Percentiles rank a stretch among this genome's conserved stretches.
Evolutionary conservation across 2,329 filamentous ascomycete genomes (phyloP).

Genomic region (Fusarium irregulare): DNA sequence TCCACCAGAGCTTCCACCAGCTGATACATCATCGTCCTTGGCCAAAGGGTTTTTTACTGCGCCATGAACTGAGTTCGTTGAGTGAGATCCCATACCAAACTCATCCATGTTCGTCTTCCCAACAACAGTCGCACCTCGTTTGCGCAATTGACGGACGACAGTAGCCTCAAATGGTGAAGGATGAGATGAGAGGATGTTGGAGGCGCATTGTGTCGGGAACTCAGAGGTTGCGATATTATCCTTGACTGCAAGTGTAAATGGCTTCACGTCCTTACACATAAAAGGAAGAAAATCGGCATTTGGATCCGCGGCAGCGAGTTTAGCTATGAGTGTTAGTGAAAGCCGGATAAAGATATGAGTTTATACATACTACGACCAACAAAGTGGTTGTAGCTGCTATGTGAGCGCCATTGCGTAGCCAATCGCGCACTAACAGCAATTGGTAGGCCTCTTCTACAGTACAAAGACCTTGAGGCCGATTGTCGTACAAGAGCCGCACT

Average conservation of each 20-base stretch:
- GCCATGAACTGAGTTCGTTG: conserved; percentile 75
- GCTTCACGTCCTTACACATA: conserved; percentile 37
- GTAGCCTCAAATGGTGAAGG: conserved; percentile 84
- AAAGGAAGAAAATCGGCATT: conserved; percentile 25
- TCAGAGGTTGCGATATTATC: conserved; percentile 78
- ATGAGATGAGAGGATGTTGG: conserved; percentile 76
- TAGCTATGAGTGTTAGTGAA: conserved; percentile 25
- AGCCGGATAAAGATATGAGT: conserved; percentile 1
- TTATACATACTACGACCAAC: conserved; percentile 47
- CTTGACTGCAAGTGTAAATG: conserved; percentile 72
- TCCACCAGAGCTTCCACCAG: conserved; percentile 92
- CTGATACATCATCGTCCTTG: conserved; percentile 63
- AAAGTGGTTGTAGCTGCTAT: conserved; percentile 53
- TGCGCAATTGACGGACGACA: conserved; percentile 75
- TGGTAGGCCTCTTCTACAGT: neutral
- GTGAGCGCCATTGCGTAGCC: conserved; percentile 42
- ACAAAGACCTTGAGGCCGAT: conserved; percentile 17
- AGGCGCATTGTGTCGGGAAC: conserved; percentile 85
- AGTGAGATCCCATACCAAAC: conserved; percentile 95
- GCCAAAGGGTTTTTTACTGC: conserved; percentile 66
- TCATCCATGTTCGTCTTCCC: conserved; percentile 96
- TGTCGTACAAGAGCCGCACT: conserved; percentile 48
- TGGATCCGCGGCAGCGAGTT: conserved; percentile 7
- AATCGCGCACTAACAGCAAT: conserved; percentile 9
- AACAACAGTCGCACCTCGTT: conserved; percentile 70